A percentile compares a stretch with the other conserved stretches of the same genome.
Evolutionary conservation across 352 stramenopile species (phyloP).

Genomic region (Globisporangium irregulare): DNA sequence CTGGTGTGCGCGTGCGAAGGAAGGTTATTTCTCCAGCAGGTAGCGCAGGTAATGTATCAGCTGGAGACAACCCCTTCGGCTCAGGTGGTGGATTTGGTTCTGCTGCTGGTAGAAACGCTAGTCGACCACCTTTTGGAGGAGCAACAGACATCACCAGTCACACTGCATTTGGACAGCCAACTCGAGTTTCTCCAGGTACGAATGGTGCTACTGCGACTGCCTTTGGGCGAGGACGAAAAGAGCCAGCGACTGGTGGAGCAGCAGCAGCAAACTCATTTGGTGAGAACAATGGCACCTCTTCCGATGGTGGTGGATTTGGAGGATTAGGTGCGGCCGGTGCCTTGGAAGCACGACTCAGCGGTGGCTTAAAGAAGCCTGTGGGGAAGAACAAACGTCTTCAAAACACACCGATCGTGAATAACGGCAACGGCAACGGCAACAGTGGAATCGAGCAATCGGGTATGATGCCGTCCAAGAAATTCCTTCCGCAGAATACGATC

Average conservation of each 20-base stretch:
- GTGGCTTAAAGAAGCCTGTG: constrained; percentile 24
- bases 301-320: constrained; percentile 7
- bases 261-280: constrained; percentile 11
- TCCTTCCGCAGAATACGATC: not conserved
- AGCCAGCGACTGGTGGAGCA: not conserved
- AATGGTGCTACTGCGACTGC: not conserved
- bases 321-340: constrained; percentile 7
- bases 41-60: not conserved
- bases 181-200: constrained; percentile 3
- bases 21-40: constrained; percentile 22
- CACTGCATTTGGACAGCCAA: constrained; percentile 19
- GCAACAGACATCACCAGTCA: constrained; percentile 14
- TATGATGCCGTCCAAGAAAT: constrained; percentile 17
- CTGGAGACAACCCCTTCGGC: constrained; percentile 28
- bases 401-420: not conserved
- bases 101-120: constrained; percentile 3
- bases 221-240: constrained; percentile 7
- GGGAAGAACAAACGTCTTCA: constrained; percentile 21
- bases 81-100: constrained; percentile 23
- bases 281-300: constrained; percentile 11
- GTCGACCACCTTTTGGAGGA: not conserved
- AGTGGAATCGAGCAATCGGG: constrained; percentile 1
- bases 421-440: not conserved
- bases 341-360: constrained; percentile 31
- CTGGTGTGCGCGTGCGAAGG: constrained; percentile 21